Evolutionary conservation across 192 early-diverging fungal species (phyloP), one percentile per base, ranked within the genome.

Genomic region (Allomyces javanicus): DNA sequence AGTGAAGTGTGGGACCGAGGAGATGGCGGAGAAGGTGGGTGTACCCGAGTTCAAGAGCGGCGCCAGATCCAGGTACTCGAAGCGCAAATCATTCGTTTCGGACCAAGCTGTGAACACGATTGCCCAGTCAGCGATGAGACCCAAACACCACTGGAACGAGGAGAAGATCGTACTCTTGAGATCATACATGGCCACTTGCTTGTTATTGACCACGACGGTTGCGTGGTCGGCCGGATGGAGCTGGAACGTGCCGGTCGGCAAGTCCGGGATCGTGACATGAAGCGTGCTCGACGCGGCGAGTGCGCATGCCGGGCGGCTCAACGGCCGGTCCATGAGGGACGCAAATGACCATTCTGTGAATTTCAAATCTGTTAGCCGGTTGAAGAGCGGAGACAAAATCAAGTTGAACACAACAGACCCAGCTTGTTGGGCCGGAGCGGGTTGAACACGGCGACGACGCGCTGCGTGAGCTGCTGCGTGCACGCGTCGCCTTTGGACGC

Each of bases 391-490:
- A 43, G 50, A 45, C 10, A 10, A 9, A 17, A 23, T 24, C 21
- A 24, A 43, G 24, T 63, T 67, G 26, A 26, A 1, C 4, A 40
- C 3, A 9, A 40, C 3, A 7, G 7, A 40, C 33, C 33, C 7
- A 7, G 33, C 33, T 40, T 40, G 7, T 40, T 40, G 33, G 33
- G 26, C 65, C 81, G 72, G 19, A 86, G 77, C 0, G 89, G 86
- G 76, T 95, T 88, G 63, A 92, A 71, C 1, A 94, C 89, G 1
- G 89, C 84, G 0, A 89, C 80, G 23, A 97, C 72, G 4, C 85
- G 81, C 71, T 94, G 94, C 17, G 72, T 71, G 65, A 92, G 72
- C 50, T 81, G 73, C 4, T 73, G 67, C 65, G 61, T 70, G 67
- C 83, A 88, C 0, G 65, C 66, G 1, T 69, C 69, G 66, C 76